These are phyloP conservation scores for Trichoderma oligosporum DNA, from an alignment of 2,329 filamentous ascomycete species.

Conservation along the genomic window DNA sequence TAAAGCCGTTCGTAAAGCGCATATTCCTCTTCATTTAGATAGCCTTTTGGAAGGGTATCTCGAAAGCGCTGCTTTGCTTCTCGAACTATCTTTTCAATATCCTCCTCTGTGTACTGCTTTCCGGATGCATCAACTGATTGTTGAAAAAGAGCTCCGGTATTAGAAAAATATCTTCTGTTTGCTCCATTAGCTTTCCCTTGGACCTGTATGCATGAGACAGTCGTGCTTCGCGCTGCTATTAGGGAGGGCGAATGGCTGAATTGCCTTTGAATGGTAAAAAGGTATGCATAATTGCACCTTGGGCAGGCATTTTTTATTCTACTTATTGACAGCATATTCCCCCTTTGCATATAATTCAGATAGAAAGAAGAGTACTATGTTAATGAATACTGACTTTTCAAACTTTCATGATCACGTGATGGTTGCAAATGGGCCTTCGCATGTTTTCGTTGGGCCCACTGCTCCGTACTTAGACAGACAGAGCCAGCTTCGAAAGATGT, in stretches of 20 bases:
- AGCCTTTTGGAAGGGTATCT: conserved; percentile 68
- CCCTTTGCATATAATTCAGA: conserved; percentile 23
- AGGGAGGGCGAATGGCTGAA: conserved; percentile 20
- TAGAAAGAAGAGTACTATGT: conserved; percentile 14
- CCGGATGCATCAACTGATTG: conserved; percentile 11
- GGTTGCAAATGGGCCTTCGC: conserved; percentile 17
- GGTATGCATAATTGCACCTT: conserved; percentile 26
- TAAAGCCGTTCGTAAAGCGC: conserved; percentile 76
- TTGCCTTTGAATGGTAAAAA: conserved; percentile 20
- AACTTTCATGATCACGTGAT: conserved; percentile 31
- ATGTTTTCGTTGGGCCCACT: conserved; percentile 6
- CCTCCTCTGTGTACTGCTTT: conserved; percentile 31
- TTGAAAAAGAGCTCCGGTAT: conserved; percentile 26
- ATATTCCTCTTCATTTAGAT: conserved; percentile 68
- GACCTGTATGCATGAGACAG: conserved; percentile 22
- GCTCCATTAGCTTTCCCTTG: conserved; percentile 21
- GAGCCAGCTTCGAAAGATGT: background rate
- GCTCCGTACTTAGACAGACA: no score
- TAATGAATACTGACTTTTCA: conserved; percentile 25
- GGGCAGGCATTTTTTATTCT: conserved; percentile 35
- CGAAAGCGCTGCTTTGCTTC: conserved; percentile 72
- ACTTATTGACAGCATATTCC: conserved; percentile 36
- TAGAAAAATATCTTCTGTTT: conserved; percentile 32
- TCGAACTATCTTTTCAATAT: conserved; percentile 63
- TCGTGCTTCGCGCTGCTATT: conserved; percentile 21